A percentile compares a stretch with the other conserved stretches of the same genome.
Evolutionary conservation across 192 early-diverging fungal genomes (phyloP).

Genomic region (Coemansia sp.): DNA sequence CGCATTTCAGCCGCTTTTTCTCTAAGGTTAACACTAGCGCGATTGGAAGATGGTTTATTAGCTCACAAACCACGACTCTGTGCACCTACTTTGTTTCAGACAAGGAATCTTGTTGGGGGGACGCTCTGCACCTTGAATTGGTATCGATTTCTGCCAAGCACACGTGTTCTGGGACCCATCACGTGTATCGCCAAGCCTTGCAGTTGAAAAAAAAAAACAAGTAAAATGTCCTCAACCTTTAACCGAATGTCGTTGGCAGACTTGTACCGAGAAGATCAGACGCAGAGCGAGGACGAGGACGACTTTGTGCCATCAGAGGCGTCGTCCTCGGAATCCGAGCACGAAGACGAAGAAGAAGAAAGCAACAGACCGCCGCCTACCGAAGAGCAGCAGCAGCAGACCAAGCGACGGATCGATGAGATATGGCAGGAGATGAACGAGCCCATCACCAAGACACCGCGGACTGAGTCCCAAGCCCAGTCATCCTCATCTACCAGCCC

Average conservation of each 20-base stretch:
- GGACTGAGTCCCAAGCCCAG: neutral
- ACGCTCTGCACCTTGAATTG: neutral
- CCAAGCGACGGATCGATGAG: conserved; percentile 41
- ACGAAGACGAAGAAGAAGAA: conserved; percentile 1
- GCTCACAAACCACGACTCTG: conserved; percentile 17
- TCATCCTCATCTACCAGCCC: neutral
- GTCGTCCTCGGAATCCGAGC: conserved; percentile 15
- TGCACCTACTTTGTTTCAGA: conserved; percentile 20
- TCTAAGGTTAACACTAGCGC: conserved; percentile 21
- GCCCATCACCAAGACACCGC: conserved; percentile 12
- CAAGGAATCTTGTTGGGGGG: conserved; percentile 1
- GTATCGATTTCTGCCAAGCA: neutral
- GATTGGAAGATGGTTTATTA: neutral
- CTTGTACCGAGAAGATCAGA: conserved; percentile 30
- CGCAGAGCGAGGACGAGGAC: conserved; percentile 22
- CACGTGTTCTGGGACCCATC: conserved; percentile 1
- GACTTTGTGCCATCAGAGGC: conserved; percentile 39
- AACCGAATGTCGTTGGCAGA: conserved; percentile 39
- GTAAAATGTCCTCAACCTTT: neutral
- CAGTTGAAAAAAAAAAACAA: neutral
- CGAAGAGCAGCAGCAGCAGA: conserved; percentile 15
- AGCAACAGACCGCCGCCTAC: neutral
- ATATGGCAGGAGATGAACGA: conserved; percentile 47
- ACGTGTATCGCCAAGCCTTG: neutral
- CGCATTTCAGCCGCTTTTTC: neutral